Base-by-base conservation (phyloP, 257 asterid species). In the Ocimum tenuiflorum region DNA sequence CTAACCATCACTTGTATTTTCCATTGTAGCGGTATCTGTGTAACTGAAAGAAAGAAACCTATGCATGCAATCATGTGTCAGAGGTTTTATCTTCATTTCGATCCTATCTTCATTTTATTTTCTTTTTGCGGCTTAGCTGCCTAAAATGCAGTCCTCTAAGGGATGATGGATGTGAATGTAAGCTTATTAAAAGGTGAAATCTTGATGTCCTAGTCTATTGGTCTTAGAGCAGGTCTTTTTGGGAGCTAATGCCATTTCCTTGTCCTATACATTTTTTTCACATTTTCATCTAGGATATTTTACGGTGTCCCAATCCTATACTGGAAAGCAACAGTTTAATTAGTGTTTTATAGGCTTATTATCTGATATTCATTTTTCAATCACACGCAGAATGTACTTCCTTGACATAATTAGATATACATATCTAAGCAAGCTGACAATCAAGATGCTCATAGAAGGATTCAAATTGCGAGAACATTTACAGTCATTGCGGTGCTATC, bases 401-500 rank as follows among this genome's bases (percentile, higher is more conserved):
- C 96, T 92, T 87, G 77, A 89, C 88, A 68, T 63, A 61, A 58
- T 67, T 69, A 92, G 99, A 76, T 92, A 92, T 65, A 78, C 73
- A 31, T 94, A 86, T 69, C 69, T 94, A 57, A 94, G 99, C 88
- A 88, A 79, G 79, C 75, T 94, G 83, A 79, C 94, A 66, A 88
- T 90, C 79, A 90, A 88, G 80, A 82, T 94, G 64, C 95, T 94
- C 71, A 86, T 79, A 68, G 88, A 88, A 78, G 99, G 90, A 65
- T 94, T 88, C 88, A 74, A 77, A 76, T 72, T 94, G 86, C 97
- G 82, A 75, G 95, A 85, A 67, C 99, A 94, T 83, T 77, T 94
- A 57, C 80, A 83, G 77, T 85, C 97, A 20, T 79, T 94, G 71
- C 77, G 91, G 65, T 81, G 94, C 59, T 94, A 85, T 71, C 91